A percentile compares a stretch with the other conserved stretches of the same genome.
Conservation (phyloP, 2,329 filamentous ascomycete genomes). For the Neofusicoccum sp. region DNA sequence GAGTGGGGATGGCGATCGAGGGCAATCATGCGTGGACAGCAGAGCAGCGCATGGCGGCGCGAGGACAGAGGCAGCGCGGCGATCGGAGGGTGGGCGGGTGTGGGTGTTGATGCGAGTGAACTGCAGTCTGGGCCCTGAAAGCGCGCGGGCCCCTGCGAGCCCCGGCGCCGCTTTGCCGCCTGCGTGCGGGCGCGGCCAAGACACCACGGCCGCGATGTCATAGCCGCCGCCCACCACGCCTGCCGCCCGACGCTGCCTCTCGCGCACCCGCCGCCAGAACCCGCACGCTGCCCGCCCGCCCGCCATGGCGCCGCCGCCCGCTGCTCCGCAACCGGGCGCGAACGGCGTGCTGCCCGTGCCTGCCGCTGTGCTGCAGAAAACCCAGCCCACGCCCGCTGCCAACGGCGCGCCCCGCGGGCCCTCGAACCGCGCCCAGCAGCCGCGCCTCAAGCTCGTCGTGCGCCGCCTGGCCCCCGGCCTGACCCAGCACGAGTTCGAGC, state of each 20-base stretch:
- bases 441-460: conserved; percentile 81
- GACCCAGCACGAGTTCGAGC: conserved; percentile 75
- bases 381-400: conserved; percentile 32
- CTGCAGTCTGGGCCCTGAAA: conserved; percentile 17
- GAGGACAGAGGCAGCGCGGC: conserved; percentile 8
- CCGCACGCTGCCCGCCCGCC: not conserved
- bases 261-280: not conserved
- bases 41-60: conserved; percentile 20
- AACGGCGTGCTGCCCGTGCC: conserved; percentile 44
- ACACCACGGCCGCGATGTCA: not conserved
- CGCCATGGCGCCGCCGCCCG: conserved; percentile 23
- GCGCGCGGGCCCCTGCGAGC: not conserved
- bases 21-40: conserved; percentile 20
- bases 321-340: conserved; percentile 26
- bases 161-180: not conserved
- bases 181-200: not conserved
- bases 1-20: conserved; percentile 16
- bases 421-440: conserved; percentile 51
- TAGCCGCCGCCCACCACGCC: not conserved
- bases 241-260: conserved; percentile 12
- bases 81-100: conserved; percentile 17
- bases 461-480: conserved; percentile 84
- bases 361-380: conserved; percentile 38
- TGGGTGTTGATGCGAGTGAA: conserved; percentile 8
- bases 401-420: conserved; percentile 31